Evolutionary conservation across 129 eudicot species (phyloP).

Genomic region (Artemisia annua): DNA sequence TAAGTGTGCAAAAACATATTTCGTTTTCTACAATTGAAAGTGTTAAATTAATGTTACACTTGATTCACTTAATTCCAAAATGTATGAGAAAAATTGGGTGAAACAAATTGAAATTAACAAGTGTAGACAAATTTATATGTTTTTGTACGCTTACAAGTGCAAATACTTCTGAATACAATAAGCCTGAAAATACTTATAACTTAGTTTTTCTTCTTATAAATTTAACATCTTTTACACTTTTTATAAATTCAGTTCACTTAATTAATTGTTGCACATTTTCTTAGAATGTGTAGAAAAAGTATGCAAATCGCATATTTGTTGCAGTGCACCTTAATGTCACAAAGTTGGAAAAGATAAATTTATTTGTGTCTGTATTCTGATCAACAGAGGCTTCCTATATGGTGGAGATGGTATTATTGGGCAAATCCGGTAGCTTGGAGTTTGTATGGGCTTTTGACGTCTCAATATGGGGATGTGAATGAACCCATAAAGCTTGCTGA

Average conservation of each 20-base stretch:
- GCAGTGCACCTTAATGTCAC: neutral
- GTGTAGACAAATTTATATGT: neutral
- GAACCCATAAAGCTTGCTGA: constrained; percentile 63
- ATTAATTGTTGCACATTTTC: neutral
- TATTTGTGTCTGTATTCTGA: neutral
- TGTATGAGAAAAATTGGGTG: neutral
- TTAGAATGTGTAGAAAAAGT: neutral
- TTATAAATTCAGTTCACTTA: neutral
- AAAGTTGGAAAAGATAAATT: neutral
- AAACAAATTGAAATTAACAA: neutral
- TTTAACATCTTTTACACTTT: neutral
- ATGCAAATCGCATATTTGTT: neutral
- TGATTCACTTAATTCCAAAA: neutral
- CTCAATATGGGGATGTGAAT: constrained; percentile 75
- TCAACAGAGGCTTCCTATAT: constrained; percentile 72
- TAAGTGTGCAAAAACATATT: neutral
- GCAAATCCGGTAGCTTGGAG: constrained; percentile 95
- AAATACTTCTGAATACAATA: neutral
- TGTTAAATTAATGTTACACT: neutral
- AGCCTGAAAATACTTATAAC: neutral
- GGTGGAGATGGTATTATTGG: constrained; percentile 99
- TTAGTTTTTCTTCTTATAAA: neutral
- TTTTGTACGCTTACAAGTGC: neutral
- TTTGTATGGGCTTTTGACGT: constrained; percentile 79
- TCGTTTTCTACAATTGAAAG: neutral